Percentiles rank a stretch among this genome's conserved stretches.
Evolutionary conservation across 176 grass and related monocot species (phyloP).

Genomic region (Raddia guianensis): DNA sequence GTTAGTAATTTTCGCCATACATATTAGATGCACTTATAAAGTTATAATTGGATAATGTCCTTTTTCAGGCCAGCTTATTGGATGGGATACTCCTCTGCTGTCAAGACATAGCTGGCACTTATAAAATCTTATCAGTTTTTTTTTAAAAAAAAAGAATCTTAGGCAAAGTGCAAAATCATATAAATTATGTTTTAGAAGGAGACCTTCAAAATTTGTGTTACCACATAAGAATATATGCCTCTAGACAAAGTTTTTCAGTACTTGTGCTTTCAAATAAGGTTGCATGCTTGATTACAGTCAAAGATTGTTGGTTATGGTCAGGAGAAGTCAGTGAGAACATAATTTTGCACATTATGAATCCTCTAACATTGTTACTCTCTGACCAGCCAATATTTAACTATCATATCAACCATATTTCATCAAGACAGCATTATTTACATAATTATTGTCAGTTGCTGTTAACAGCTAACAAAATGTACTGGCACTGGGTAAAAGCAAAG

Average conservation of each 20-base stretch:
- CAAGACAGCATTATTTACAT: not conserved
- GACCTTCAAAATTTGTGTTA: not conserved
- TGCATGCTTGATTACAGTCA: not conserved
- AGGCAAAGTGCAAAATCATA: constrained; percentile 7
- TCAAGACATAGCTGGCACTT: constrained; percentile 8
- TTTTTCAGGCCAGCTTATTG: not conserved
- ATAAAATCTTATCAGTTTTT: not conserved
- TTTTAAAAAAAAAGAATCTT: not conserved
- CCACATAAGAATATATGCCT: not conserved
- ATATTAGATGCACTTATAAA: constrained; percentile 14
- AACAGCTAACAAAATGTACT: constrained; percentile 13
- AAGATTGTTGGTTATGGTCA: not conserved
- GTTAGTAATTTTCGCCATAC: constrained; percentile 20
- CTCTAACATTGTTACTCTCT: not conserved
- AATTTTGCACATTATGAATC: not conserved
- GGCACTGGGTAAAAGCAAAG: not conserved
- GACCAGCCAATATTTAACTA: constrained; percentile 12
- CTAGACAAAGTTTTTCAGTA: not conserved
- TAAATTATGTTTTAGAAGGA: constrained; percentile 15
- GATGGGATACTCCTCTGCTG: not conserved
- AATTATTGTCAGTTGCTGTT: constrained; percentile 7
- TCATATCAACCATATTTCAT: constrained; percentile 22
- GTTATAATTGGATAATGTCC: constrained; percentile 1
- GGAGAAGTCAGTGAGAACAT: not conserved
- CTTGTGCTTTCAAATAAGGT: not conserved